Conservation (phyloP, 1,284 basidiomycete species). For the Trichosporon asahii region DNA sequence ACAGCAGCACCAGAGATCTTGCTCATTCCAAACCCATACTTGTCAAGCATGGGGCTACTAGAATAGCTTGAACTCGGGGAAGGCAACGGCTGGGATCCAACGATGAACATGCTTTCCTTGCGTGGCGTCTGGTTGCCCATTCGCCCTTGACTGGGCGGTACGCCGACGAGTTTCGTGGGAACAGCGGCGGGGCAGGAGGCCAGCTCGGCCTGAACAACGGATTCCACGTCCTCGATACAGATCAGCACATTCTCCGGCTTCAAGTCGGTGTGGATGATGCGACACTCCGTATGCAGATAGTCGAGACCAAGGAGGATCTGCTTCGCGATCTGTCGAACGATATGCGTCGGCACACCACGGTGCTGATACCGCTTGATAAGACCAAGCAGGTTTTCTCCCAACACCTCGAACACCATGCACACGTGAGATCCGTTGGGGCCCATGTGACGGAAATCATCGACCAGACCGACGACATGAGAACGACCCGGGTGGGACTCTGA, state of each 20-base stretch:
- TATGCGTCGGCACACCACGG: constrained; percentile 81
- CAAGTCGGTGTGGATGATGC: constrained; percentile 92
- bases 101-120: constrained; percentile 83
- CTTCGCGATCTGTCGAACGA: constrained; percentile 96
- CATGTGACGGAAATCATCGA: constrained; percentile 94
- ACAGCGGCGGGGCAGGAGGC: constrained; percentile 59
- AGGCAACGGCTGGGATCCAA: constrained; percentile 88
- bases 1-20: constrained; percentile 52
- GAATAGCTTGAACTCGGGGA: constrained; percentile 69
- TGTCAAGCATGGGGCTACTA: constrained; percentile 77
- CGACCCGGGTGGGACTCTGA: constrained; percentile 61
- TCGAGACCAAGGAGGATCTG: constrained; percentile 92
- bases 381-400: constrained; percentile 96
- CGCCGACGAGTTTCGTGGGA: constrained; percentile 82
- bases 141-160: constrained; percentile 88
- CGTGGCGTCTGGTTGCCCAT: constrained; percentile 97
- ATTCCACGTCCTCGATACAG: constrained; percentile 94
- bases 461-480: constrained; percentile 79
- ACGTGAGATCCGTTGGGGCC: constrained; percentile 96
- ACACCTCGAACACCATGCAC: constrained; percentile 99
- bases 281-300: constrained; percentile 95
- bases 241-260: constrained; percentile 99
- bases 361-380: constrained; percentile 89
- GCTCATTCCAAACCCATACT: constrained; percentile 89
- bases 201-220: constrained; percentile 83